Evolutionary conservation across 768 basidiomycete species (phyloP).

Genomic region (Psilocybe cubensis): DNA sequence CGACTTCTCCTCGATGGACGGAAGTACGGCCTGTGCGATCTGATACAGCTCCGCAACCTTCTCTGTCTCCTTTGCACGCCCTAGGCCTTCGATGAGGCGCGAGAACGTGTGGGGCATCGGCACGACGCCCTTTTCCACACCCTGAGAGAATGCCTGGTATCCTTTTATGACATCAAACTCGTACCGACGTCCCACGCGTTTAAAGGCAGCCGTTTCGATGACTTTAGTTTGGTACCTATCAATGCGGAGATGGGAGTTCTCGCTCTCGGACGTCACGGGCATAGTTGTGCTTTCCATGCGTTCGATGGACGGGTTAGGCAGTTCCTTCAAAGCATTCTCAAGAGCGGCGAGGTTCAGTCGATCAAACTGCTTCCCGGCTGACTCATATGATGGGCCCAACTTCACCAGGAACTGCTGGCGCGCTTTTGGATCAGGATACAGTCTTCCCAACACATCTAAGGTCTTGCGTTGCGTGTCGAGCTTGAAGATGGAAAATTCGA

Average conservation of each 20-base stretch:
- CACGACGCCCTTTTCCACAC: slow-evolving; percentile 45
- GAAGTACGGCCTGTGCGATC: slow-evolving; percentile 64
- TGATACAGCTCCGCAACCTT: slow-evolving; percentile 71
- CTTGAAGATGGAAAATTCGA: slow-evolving; percentile 34
- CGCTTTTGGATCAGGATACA: slow-evolving; percentile 24
- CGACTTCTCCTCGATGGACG: slow-evolving; percentile 35
- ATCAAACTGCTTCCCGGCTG: slow-evolving; percentile 25
- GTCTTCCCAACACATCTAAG: slow-evolving; percentile 27
- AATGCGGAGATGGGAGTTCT: slow-evolving; percentile 8
- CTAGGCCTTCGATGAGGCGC: slow-evolving; percentile 68
- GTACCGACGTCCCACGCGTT: neutral
- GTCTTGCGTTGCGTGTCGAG: slow-evolving; percentile 26
- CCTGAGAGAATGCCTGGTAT: slow-evolving; percentile 52
- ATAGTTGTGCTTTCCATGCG: neutral
- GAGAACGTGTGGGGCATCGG: slow-evolving; percentile 59
- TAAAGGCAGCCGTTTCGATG: slow-evolving; percentile 8
- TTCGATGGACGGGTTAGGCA: slow-evolving; percentile 3
- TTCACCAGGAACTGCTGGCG: slow-evolving; percentile 28
- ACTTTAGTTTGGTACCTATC: slow-evolving; percentile 14
- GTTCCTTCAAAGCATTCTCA: slow-evolving; percentile 19
- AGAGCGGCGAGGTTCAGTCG: slow-evolving; percentile 21
- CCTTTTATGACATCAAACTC: slow-evolving; percentile 28
- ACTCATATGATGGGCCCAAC: slow-evolving; percentile 35
- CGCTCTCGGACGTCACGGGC: slow-evolving; percentile 16
- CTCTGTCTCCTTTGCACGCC: slow-evolving; percentile 61